Evolutionary conservation across 306 rosid genomes (phyloP), one percentile per base, ranked within the genome.

Genomic region (Pterocarpus santalinus): DNA sequence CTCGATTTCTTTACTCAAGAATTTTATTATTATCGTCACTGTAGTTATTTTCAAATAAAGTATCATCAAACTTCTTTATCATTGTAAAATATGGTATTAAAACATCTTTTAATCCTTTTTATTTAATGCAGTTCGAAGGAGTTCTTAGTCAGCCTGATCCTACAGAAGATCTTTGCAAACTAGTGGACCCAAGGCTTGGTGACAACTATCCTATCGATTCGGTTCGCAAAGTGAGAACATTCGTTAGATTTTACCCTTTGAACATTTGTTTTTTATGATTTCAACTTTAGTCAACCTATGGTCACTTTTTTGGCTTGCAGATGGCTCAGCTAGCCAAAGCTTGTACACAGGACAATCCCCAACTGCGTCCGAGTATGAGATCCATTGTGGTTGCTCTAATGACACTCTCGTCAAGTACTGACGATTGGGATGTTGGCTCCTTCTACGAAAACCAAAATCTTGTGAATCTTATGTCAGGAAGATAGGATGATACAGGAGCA

Each of bases 281-380:
- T 73, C 75, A 79, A 49, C 2, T 63, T 47, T 56, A 47, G 43
- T 56, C 36, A 69, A 72, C 35, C 32, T 61, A 60, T 62, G 74
- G 15, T 72, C 30, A 57, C 16, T 77, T 35, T 46, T 85, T 52
- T 80, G 77, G 62, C 44, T 81, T 88, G 88, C 96, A 95, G 99
- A 84, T 93, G 91, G 91, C 96, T 13, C 97, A 88, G 66, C 90
- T 95, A 16, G 99, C 91, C 32, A 91, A 82, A 78, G 97, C 94
- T 2, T 95, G 99, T 49, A 94, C 97, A 3, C 89, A 88, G 8
- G 98, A 93, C 72, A 89, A 87, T 58, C 95, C 97, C 11, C 94
- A 95, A 34, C 85, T 91, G 41, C 97, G 99, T 1, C 98, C 98
- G 4, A 93, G 94, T 85, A 95, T 93, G 99, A 88, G 99, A 85